Base-by-base conservation (phyloP, 2,329 filamentous ascomycete species). In the Penicillium sclerotigenum region DNA sequence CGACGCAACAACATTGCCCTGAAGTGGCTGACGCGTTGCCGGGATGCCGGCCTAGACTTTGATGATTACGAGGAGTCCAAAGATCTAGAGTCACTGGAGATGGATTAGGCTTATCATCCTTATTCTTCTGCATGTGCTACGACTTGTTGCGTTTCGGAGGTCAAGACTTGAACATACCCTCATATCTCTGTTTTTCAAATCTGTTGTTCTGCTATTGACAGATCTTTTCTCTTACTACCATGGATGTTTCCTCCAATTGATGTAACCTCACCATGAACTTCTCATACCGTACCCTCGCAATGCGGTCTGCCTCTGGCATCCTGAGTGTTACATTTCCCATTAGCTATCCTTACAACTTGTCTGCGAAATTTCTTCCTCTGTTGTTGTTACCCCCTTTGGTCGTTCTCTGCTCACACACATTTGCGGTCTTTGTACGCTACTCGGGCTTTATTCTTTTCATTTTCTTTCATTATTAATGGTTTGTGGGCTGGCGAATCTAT, bases 1-100 rank as follows among this genome's bases (percentile, higher is more conserved):
- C 83, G 87, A 29, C 92, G 88, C 61, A 95, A 93, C 67, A 90
- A 95, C 65, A 94, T 77, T 46, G 74, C 73, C 7, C 52, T 66
- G 18, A 79, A 79, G 63, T 79, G 77, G 77, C 69, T 79, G 37
- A 71, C 76, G 50, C 73, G 77, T 54, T 78, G 75, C 65, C 74
- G 75, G 40, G 77, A 79, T 37, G 75, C 75, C 2, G 76, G 76
- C n/a, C 68, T 79, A 7, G 73, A 77, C n/a, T 79, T 78, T 52
- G 74, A 77, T n/a, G 77, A 79, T 56, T 79, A 77, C 46, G 75
- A 78, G 22, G 74, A 77, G 24, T 67, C 73, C 11, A 75, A 77
- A 51, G 71, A 75, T 40, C 63, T 77, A 29, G 71, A 74, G 51
- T 65, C 66, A 29, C 59, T 72, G n/a, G 71, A 73, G 24, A 59